phyloP scores from a whole-genome alignment of 352 stramenopile species.

The Phytophthora nicotianae region DNA sequence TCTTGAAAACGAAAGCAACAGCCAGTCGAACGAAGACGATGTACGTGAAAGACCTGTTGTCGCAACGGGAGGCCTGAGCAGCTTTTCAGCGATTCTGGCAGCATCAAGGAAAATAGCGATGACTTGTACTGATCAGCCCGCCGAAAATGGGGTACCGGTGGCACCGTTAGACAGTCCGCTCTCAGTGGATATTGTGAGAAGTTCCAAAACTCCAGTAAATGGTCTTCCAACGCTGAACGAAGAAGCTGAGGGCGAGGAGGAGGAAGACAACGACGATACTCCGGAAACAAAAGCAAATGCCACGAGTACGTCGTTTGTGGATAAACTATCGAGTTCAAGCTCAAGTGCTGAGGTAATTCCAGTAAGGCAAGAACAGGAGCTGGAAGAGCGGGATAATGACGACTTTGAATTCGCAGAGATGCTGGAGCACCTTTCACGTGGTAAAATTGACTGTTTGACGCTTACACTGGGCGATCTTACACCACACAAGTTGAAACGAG shows the following conservation, averaged over 20 bases:
- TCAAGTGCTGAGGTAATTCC: neutral
- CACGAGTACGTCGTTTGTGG: constrained; percentile 1
- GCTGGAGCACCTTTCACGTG: constrained; percentile 37
- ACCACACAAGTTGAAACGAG: constrained; percentile 30
- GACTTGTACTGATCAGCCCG: neutral
- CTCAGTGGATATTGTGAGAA: constrained; percentile 6
- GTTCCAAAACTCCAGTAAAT: constrained; percentile 5
- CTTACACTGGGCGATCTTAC: constrained; percentile 38
- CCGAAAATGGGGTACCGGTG: neutral
- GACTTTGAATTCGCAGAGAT: constrained; percentile 37
- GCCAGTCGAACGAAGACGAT: constrained; percentile 7
- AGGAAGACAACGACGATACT: constrained; percentile 25
- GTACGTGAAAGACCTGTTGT: neutral
- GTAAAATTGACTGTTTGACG: constrained; percentile 32
- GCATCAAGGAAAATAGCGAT: constrained; percentile 24
- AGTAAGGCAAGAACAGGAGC: constrained; percentile 10
- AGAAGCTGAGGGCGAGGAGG: constrained; percentile 21
- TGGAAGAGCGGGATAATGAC: constrained; percentile 11
- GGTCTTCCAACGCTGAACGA: constrained; percentile 29
- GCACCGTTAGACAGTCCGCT: constrained; percentile 2
- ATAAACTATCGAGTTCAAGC: constrained; percentile 7
- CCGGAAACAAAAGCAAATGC: constrained; percentile 19
- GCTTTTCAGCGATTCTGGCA: constrained; percentile 26
- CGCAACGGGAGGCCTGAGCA: constrained; percentile 21
- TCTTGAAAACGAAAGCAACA: neutral